Evolutionary conservation across 345 rosid genomes (phyloP).

Genomic region (Gossypium rotundifolium): DNA sequence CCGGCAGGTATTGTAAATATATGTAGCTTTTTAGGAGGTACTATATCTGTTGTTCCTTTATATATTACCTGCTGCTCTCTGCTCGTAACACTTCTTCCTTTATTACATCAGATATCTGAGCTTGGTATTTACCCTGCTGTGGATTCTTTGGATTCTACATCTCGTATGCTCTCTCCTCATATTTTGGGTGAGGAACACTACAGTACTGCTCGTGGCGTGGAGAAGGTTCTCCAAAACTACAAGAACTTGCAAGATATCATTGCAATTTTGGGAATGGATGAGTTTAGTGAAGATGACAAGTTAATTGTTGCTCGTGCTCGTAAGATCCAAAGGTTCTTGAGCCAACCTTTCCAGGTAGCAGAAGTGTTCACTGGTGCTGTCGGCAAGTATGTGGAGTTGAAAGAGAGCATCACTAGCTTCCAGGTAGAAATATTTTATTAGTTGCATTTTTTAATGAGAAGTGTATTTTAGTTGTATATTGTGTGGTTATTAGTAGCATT

Average conservation of each 20-base stretch:
- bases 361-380: conserved; percentile 98
- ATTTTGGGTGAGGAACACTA: conserved; percentile 92
- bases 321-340: conserved; percentile 91
- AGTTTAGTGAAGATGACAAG: conserved; percentile 98
- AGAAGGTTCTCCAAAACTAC: conserved; percentile 95
- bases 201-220: conserved; percentile 94
- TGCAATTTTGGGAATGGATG: conserved; percentile 99
- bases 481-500: no score
- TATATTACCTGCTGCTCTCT: no score
- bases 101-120: conserved; percentile 65
- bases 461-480: no score
- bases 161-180: conserved; percentile 97
- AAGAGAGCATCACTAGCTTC: conserved; percentile 84
- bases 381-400: conserved; percentile 93
- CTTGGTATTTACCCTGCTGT: conserved; percentile 99
- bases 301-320: conserved; percentile 96
- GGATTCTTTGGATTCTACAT: conserved; percentile 93
- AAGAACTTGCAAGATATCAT: conserved; percentile 98
- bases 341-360: conserved; percentile 99
- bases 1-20: conserved; percentile 51
- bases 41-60: no score
- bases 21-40: no score
- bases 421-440: conserved; percentile 42
- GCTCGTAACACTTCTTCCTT: not conserved
- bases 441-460: no score